Evolutionary conservation across 2,329 filamentous ascomycete species (phyloP), one percentile per base, ranked within the genome.

Genomic region (Sclerotiophoma versabilis): DNA sequence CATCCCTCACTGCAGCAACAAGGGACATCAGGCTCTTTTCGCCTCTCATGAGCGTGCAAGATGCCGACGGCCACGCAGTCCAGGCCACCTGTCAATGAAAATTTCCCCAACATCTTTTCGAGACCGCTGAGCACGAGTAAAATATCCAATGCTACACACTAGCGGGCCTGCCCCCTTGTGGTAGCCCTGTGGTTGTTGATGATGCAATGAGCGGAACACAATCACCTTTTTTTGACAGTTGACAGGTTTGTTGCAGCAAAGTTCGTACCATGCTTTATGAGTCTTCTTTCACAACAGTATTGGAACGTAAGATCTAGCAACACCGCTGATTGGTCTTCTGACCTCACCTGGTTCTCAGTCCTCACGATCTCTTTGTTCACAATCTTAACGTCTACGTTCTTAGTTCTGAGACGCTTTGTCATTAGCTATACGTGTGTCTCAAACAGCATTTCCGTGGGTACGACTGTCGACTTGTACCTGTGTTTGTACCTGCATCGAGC

Each of bases 201-300:
- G n/a, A 32, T 56, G 50, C 43, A 23, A 36, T 9, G 19, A 32
- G 15, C 26, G 25, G 27, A 46, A 54, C 41, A 60, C 54, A 57
- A 49, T 64, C 61, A 66, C 58, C 54, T 46, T 25, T 30, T 34
- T 36, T 56, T 67, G 55, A 63, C 63, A 68, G 39, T 60, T 64
- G 59, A 65, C 60, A 65, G 60, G 59, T 49, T 14, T 38, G 49
- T 62, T 17, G 39, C 48, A 59, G 51, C 23, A 42, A 50, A 43
- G 58, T 41, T 39, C 37, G 53, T 48, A 41, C 54, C 37, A 38
- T 41, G 17, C 8, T 15, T 52, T 22, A 47, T 48, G 48, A 49
- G 25, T 32, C 12, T 9, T 25, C 20, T 53, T 20, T 30, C 34
- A 52, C 34, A 26, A 22, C 34, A n/a, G 41, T 15, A 46, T 45